These are phyloP conservation scores for Dalbergia oliveri DNA, from an alignment of 306 rosid species.

Conservation along the genomic window DNA sequence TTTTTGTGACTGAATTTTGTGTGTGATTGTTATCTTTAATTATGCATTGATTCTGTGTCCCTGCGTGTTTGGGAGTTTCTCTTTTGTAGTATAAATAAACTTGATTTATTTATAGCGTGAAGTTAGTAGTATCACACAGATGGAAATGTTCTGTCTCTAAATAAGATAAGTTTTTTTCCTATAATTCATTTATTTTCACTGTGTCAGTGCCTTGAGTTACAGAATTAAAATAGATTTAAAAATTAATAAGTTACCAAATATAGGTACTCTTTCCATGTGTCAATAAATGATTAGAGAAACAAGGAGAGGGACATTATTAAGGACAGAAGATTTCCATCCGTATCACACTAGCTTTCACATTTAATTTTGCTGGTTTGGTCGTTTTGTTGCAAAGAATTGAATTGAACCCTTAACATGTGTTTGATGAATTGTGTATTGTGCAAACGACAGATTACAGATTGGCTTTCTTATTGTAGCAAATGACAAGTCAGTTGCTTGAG, in stretches of 20 bases:
- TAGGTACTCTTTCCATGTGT: too few species aligned
- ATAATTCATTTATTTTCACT: too few species aligned
- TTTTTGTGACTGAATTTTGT: not conserved
- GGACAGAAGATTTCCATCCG: too few species aligned
- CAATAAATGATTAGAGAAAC: too few species aligned
- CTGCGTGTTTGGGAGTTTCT: not conserved
- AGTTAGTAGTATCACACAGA: not conserved
- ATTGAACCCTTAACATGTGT: not conserved
- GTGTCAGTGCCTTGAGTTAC: too few species aligned
- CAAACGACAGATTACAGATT: slow-evolving; percentile 3
- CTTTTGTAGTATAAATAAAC: not conserved
- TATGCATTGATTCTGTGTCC: not conserved
- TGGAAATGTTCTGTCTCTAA: too few species aligned
- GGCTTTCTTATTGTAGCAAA: not conserved
- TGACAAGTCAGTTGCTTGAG: not conserved
- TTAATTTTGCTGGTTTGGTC: slow-evolving; percentile 8
- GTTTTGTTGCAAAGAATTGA: not conserved
- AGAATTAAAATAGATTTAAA: too few species aligned
- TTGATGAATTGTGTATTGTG: not conserved
- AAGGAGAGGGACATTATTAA: too few species aligned
- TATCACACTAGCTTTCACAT: not conserved
- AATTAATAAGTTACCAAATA: too few species aligned
- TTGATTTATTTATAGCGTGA: slow-evolving; percentile 41
- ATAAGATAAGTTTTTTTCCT: too few species aligned
- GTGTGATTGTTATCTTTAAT: not conserved